phyloP scores from a whole-genome alignment of 441 rosid genomes.

The Iberis amara region DNA sequence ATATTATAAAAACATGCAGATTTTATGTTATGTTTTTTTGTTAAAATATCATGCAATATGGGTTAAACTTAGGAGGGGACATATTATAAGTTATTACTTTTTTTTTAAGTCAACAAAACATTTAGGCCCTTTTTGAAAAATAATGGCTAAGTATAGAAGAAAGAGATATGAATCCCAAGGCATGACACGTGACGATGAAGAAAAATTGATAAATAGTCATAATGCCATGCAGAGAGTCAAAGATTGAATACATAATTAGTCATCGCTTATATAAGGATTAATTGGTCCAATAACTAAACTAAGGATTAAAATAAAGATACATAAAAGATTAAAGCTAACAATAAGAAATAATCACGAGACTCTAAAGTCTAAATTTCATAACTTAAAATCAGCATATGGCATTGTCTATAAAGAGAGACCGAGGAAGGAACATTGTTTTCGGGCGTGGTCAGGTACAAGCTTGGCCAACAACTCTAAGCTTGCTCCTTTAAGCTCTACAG shows the following conservation, averaged over 20 bases:
- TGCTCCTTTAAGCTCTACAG: slow-evolving; percentile 74
- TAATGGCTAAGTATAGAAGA: neutral
- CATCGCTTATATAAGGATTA: too few species aligned
- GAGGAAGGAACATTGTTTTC: slow-evolving; percentile 66
- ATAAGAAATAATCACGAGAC: slow-evolving; percentile 15
- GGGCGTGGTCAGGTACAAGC: slow-evolving; percentile 82
- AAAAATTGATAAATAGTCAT: too few species aligned
- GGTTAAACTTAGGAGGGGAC: too few species aligned
- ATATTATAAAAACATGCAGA: too few species aligned
- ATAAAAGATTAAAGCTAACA: neutral
- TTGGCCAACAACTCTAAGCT: slow-evolving; percentile 52
- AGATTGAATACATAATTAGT: too few species aligned
- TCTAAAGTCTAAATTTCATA: slow-evolving; percentile 19
- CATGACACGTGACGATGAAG: neutral
- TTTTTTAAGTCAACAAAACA: too few species aligned
- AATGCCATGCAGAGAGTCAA: too few species aligned
- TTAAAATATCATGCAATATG: too few species aligned
- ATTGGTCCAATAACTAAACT: too few species aligned
- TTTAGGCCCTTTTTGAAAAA: too few species aligned
- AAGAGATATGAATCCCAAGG: neutral
- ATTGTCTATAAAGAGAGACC: slow-evolving; percentile 30
- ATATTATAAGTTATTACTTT: too few species aligned
- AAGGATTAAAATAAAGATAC: slow-evolving; percentile 2
- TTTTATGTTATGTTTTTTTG: too few species aligned
- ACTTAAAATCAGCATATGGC: slow-evolving; percentile 12